phyloP scores from a whole-genome alignment of 208 protist genomes.

The Leptomonas seymouri region DNA sequence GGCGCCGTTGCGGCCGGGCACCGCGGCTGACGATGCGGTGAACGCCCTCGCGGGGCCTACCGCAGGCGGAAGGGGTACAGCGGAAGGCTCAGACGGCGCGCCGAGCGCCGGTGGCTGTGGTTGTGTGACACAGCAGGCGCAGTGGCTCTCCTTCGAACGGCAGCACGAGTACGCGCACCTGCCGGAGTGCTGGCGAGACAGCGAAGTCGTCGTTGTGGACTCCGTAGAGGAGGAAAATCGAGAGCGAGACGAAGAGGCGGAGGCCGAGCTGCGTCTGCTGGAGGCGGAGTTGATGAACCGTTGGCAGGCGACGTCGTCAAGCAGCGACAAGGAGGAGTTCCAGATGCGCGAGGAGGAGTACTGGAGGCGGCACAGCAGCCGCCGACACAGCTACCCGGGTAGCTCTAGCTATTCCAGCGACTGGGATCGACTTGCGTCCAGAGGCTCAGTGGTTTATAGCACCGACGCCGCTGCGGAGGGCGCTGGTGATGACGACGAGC shows the following conservation, averaged over 20 bases:
- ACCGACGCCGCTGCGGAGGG: neutral
- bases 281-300: conserved; percentile 24
- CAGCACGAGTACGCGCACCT: conserved; percentile 39
- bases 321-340: conserved; percentile 1
- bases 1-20: conserved; percentile 6
- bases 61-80: too few species aligned
- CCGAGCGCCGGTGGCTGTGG: too few species aligned
- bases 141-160: conserved; percentile 37
- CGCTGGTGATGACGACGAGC: conserved; percentile 2
- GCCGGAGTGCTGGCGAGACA: conserved; percentile 34
- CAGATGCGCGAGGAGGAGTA: conserved; percentile 12
- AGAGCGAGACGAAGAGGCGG: conserved; percentile 15
- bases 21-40: neutral
- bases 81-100: too few species aligned
- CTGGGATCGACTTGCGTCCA: neutral
- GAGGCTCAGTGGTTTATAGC: neutral
- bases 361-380: neutral
- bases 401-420: neutral
- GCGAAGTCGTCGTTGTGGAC: conserved; percentile 35
- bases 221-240: conserved; percentile 13
- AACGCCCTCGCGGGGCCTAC: neutral
- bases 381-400: conserved; percentile 15
- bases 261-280: conserved; percentile 18
- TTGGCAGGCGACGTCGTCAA: conserved; percentile 4
- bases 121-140: conserved; percentile 4